Base-by-base conservation (phyloP, 2,329 filamentous ascomycete genomes). In the Sporothrix inflata region DNA sequence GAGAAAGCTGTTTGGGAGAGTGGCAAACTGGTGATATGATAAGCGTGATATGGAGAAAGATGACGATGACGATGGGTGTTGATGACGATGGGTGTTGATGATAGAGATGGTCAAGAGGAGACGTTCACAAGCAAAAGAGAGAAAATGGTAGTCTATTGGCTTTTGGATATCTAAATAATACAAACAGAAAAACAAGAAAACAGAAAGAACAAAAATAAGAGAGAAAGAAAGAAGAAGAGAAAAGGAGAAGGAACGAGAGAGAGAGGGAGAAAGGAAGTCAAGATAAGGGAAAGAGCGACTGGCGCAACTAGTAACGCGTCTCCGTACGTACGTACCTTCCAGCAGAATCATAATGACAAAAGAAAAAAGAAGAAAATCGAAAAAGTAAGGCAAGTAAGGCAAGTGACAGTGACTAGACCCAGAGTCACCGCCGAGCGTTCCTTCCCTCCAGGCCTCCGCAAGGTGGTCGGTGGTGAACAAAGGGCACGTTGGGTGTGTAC, bases 161-260 rank as follows among this genome's bases (percentile, higher is more conserved):
- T 30, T 55, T 69, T 55, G 42, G 60, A 47, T 72, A 69, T 72
- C 66, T 61, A 69, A 38, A 49, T 34, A 40, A 65, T 53, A 69
- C 7, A 53, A 61, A 61, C 21, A 34, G n/a, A 42, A 53, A 61
- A 34, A 57, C 24, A 61, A 61, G 70, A 49, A 38, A 67, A 49
- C 21, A 70, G 8, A 69, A 27, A 42, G 61, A 21, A 63, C n/a
- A 68, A 47, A 12, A 71, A 21, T 47, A 71, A 27, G 66, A 24
- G 34, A 30, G 8, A 61, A 55, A 5, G 16, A 49, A 47, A 45
- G 40, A 53, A 60, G 12, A 55, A n/a, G 27, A 27, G n/a, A 40
- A 45, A 21, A 42, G 34, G 70, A 51, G 12, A 27, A 4, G 16
- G 19, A 69, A 63, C 30, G 67, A 63, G 45, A 69, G 49, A 42